Evolutionary conservation across 768 basidiomycete species (phyloP), one percentile per base, ranked within the genome.

Genomic region (Mrakia blollopis): DNA sequence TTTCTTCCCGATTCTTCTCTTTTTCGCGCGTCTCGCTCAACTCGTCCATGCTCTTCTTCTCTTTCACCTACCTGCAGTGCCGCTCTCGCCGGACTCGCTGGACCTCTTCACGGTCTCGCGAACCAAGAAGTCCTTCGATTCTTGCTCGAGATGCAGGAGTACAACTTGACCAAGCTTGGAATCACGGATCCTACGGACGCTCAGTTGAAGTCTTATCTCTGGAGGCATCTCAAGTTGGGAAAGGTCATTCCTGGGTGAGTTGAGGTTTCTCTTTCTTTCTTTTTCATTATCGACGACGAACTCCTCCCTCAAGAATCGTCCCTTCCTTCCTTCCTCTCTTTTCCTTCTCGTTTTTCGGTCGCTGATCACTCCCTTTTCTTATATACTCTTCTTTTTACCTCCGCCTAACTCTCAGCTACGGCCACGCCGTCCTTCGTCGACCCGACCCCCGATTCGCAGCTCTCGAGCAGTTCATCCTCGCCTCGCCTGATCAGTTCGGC

Each of bases 91-190:
- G 96, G 96, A 39, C 90, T 98, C 62, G 96, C 96, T 73, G 96
- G 96, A n/a, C 96, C 96, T 74, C 88, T 98, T 32, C 96, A 98
- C 82, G 96, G 47, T 44, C 44, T 44, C 47, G 93, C 94, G 73
- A 97, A 99, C 85, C 97, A 98, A 83, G 97, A 99, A 84, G 97
- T 98, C n/a, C 85, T 98, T 80, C 87, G 94, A 80, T 98, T 94
- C 93, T 93, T 97, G 82, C 87, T 96, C 79, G 90, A 91, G 79
- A 97, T 98, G 94, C 91, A 94, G 82, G 88, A 91, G 81, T 90
- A 94, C 81, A 87, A 35, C 44, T 14, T 44, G 9, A 35, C 16
- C 32, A 37, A 57, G 32, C 23, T 10, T 32, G n/a, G 11, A 5
- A 37, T 63, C 63, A 39, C n/a, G 21, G 50, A 41, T 5, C 63